Evolutionary conservation across 2,329 filamentous ascomycete genomes (phyloP).

Genomic region (Sporothrix dimorphospora): DNA sequence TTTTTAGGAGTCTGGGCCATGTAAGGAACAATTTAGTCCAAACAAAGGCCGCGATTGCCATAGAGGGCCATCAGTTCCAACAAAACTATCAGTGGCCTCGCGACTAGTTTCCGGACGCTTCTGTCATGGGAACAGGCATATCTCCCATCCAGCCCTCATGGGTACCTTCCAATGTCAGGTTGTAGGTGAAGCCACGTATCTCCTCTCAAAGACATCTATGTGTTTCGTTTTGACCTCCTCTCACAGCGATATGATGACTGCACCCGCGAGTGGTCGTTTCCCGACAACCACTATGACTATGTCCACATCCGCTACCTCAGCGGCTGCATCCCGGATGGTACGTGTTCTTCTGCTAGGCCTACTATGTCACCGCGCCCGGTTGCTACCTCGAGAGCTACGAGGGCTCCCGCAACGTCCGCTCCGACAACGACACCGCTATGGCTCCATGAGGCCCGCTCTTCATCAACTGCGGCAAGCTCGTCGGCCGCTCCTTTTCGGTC

Average conservation of each 20-base stretch:
- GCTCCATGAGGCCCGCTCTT: conserved; percentile 38
- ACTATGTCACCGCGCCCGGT: conserved; percentile 56
- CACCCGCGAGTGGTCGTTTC: conserved; percentile 54
- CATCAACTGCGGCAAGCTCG: conserved; percentile 48
- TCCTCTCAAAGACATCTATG: too few species aligned
- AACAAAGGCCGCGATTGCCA: not conserved
- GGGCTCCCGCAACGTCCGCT: conserved; percentile 30
- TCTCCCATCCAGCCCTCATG: conserved; percentile 60
- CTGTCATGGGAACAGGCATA: conserved; percentile 58
- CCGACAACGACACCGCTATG: conserved; percentile 39
- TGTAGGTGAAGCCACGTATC: conserved; percentile 35
- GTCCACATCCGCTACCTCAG: conserved; percentile 59
- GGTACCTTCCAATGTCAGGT: conserved; percentile 58
- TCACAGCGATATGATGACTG: conserved; percentile 61
- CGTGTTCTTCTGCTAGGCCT: conserved; percentile 53
- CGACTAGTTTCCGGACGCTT: conserved; percentile 48
- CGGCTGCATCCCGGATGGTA: conserved; percentile 58
- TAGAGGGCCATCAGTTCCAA: not conserved
- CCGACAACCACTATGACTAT: conserved; percentile 55
- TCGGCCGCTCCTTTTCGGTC: conserved; percentile 28
- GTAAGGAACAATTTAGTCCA: not conserved
- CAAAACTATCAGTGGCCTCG: conserved; percentile 49
- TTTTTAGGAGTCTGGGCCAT: conserved; percentile 2
- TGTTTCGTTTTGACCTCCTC: not conserved
- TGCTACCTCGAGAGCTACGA: conserved; percentile 43